Evolutionary conservation across 768 basidiomycete genomes (phyloP), one percentile per base, ranked within the genome.

Genomic region (Pleurotus djamor): DNA sequence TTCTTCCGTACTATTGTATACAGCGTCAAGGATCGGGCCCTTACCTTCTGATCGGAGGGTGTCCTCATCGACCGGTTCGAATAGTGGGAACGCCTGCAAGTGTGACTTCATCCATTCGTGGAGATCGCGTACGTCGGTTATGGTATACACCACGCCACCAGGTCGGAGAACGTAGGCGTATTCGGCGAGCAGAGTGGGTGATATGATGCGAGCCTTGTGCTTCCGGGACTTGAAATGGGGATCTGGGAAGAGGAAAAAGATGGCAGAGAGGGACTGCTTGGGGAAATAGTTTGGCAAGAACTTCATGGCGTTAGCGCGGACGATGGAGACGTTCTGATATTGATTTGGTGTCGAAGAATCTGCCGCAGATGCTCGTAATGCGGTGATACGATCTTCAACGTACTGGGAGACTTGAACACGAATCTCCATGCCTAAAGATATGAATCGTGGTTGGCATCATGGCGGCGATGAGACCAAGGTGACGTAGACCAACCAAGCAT

Each of bases 241-340:
- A 73, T 99, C 97, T 44, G 97, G 97, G 75, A 98, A 99, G 60
- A 98, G 84, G 79, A 99, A 98, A 77, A 99, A 99, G 52, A 99
- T 80, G 50, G 96, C 88, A 16, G 91, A 88, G 38, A 99, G 80
- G 63, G 96, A 96, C 59, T 88, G 88, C 69, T 96, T 95, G 21
- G 81, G 69, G 72, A 99, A 97, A 73, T 94, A 98, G 74, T 98
- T 98, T 5, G 96, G 92, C 58, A 98, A 81, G 72, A 98, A 98
- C 76, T 98, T 98, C 96, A 98, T 98, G 49, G 94, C 91, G 71
- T 99, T 99, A 12, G 92, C 96, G 52, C 97, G 88, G 63, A 97
- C 90, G 63, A 98, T 85, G 37, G 94, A 94, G 57, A 97, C 85
- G 71, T 98, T 98, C 65, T 92, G 86, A 72, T 87, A 94, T 45